These are phyloP conservation scores for Xanthoconium stramineum DNA, from an alignment of 768 basidiomycete genomes.

Conservation along the genomic window DNA sequence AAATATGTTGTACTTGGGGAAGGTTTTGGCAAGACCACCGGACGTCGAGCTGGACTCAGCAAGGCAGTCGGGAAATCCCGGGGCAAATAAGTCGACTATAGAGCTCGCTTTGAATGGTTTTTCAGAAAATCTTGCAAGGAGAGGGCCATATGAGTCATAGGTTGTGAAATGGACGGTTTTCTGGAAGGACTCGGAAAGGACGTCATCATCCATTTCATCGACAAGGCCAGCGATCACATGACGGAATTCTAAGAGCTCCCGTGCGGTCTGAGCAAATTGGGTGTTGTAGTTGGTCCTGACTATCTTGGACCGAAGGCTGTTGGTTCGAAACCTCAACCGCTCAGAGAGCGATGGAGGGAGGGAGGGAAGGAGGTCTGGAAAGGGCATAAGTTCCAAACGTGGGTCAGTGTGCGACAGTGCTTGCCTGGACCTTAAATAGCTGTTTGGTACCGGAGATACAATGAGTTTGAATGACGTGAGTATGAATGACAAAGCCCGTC, in stretches of 20 bases:
- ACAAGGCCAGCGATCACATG: not conserved
- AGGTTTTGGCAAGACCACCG: slow-evolving; percentile 9
- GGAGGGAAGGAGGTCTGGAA: slow-evolving; percentile 1
- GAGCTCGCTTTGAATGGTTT: slow-evolving; percentile 1
- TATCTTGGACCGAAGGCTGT: not conserved
- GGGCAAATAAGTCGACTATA: slow-evolving; percentile 11
- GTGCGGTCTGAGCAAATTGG: slow-evolving; percentile 3
- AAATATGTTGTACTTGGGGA: slow-evolving; percentile 7
- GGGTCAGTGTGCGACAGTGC: not conserved
- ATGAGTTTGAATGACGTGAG: not conserved
- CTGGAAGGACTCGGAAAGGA: slow-evolving; percentile 8
- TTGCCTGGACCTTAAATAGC: not conserved
- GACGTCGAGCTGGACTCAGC: slow-evolving; percentile 19
- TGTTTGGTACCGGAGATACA: not conserved
- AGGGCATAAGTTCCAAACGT: not conserved
- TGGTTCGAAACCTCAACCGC: not conserved
- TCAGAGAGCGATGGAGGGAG: not conserved
- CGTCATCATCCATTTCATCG: not conserved
- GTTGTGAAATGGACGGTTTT: slow-evolving; percentile 11
- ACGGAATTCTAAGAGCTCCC: slow-evolving; percentile 6
- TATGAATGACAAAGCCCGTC: too few relatives aligned
- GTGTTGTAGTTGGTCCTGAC: slow-evolving; percentile 1
- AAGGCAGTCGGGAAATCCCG: slow-evolving; percentile 20
- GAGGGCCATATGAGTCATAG: slow-evolving; percentile 16
- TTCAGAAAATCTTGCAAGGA: slow-evolving; percentile 5